These are phyloP conservation scores for Saccharomyces hybrid DNA, from an alignment of 1,139 yeast species.

Conservation along the genomic window DNA sequence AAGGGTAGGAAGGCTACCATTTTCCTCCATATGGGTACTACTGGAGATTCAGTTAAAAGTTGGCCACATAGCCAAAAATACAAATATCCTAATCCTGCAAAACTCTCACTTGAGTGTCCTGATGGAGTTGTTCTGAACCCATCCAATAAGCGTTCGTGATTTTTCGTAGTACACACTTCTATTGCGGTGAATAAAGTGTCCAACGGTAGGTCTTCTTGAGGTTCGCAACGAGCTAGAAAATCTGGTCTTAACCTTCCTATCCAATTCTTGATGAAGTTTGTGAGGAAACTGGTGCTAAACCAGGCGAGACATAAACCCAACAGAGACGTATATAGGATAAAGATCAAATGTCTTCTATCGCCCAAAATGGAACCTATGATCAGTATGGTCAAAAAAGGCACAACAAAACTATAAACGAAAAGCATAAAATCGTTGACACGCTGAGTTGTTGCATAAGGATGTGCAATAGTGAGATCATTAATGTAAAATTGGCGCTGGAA, in stretches of 20 bases:
- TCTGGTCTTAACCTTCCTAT: conserved; percentile 77
- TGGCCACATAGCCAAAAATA: conserved; percentile 64
- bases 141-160: conserved; percentile 43
- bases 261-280: conserved; percentile 62
- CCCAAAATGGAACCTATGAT: conserved; percentile 33
- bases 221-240: conserved; percentile 62
- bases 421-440: conserved; percentile 43
- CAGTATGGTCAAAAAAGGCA: conserved; percentile 38
- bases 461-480: conserved; percentile 51
- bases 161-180: conserved; percentile 56
- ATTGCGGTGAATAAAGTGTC: conserved; percentile 45
- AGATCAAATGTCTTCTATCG: conserved; percentile 37
- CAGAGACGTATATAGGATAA: conserved; percentile 43
- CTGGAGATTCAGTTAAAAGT: conserved; percentile 36
- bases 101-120: conserved; percentile 62
- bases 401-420: conserved; percentile 35
- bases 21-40: conserved; percentile 51
- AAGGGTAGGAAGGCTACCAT: conserved; percentile 38
- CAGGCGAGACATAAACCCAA: conserved; percentile 48
- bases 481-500: conserved; percentile 64
- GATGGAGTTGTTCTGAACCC: conserved; percentile 78
- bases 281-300: conserved; percentile 47
- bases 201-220: conserved; percentile 41
- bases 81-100: conserved; percentile 58
- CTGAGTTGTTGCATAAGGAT: conserved; percentile 64